Base-by-base conservation (phyloP, 768 basidiomycete species). In the Lentinus brumalis region DNA sequence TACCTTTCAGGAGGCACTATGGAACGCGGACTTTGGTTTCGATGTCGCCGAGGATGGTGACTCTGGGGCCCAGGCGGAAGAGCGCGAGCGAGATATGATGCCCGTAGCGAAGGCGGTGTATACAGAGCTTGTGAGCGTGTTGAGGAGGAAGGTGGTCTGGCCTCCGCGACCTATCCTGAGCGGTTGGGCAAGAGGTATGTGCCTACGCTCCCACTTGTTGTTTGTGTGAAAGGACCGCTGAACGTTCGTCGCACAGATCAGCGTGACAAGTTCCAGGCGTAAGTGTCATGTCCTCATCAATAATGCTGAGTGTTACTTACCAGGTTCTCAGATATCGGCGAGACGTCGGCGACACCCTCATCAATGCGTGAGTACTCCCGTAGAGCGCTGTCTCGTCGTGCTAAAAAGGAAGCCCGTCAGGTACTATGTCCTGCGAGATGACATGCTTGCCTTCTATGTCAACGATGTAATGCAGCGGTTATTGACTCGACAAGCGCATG, bases 331-430 rank as follows among this genome's bases (percentile, higher is more conserved):
- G 91, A 32, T 94, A 92, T 75, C 86, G 93, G 65, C 77, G 92
- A 62, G 92, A 94, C 60, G 86, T 93, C 29, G 93, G 92, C 0
- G 93, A 95, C 74, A 92, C 91, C 1, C 79, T 95, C 14, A 88
- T 94, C 61, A 95, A 94, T 66, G 91, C 92, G 90, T 94, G 75
- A 56, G 88, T 78, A 18, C 12, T 26, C 21, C 46, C 6, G 26
- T 46, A 30, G 7, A 15, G 3, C 8, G 6, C 29, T 26, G 18
- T 10, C 21, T 26, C 14, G 18, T 12, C 46, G n/a, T 45, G 6
- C 35, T 45, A 16, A 45, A 5, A 18, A 5, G 21, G 11, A 18
- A 11, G 21, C 14, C 21, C 5, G 15, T 14, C 67, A 92, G 90
- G 26, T 96, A 89, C 67, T 97, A 96, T 70, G 84, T 96, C 35